phyloP scores from a whole-genome alignment of 192 early-diverging fungal genomes.

The Podila minutissima region DNA sequence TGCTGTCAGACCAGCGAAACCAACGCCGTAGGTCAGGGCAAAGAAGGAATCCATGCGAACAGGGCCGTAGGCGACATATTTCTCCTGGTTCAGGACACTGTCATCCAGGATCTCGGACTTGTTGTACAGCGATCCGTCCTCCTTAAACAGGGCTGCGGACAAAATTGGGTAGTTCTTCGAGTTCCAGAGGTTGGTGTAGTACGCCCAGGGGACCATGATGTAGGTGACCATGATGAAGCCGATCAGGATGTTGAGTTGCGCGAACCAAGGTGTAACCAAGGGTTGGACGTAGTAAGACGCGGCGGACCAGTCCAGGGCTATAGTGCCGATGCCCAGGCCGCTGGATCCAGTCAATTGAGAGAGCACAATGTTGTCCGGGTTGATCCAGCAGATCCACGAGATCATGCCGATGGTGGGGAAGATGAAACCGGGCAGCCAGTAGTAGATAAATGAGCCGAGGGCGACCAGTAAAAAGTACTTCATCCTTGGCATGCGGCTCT shows the following conservation, averaged over 20 bases:
- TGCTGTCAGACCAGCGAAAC: conserved; percentile 61
- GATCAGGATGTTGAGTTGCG: conserved; percentile 53
- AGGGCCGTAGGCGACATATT: conserved; percentile 50
- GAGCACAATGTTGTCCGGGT: conserved; percentile 43
- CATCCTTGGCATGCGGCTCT: conserved; percentile 51
- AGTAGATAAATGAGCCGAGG: conserved; percentile 56
- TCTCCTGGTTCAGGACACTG: conserved; percentile 22
- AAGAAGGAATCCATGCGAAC: conserved; percentile 29
- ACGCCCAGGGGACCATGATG: conserved; percentile 59
- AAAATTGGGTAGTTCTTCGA: conserved; percentile 47
- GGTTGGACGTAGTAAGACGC: conserved; percentile 32
- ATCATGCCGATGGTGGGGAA: conserved; percentile 53
- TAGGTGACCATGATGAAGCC: conserved; percentile 59
- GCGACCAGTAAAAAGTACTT: conserved; percentile 65
- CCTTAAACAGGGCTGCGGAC: no score
- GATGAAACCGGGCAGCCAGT: conserved; percentile 64
- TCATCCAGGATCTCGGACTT: no score
- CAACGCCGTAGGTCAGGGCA: conserved; percentile 47
- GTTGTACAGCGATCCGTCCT: no score
- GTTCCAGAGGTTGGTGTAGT: conserved; percentile 57
- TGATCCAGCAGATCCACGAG: conserved; percentile 60
- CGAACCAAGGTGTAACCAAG: conserved; percentile 50
- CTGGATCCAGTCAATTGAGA: conserved; percentile 49
- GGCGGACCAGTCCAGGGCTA: conserved; percentile 68
- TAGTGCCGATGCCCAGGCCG: conserved; percentile 59